Evolutionary conservation across 768 basidiomycete genomes (phyloP).

Genomic region (Pleurotus pulmonarius): DNA sequence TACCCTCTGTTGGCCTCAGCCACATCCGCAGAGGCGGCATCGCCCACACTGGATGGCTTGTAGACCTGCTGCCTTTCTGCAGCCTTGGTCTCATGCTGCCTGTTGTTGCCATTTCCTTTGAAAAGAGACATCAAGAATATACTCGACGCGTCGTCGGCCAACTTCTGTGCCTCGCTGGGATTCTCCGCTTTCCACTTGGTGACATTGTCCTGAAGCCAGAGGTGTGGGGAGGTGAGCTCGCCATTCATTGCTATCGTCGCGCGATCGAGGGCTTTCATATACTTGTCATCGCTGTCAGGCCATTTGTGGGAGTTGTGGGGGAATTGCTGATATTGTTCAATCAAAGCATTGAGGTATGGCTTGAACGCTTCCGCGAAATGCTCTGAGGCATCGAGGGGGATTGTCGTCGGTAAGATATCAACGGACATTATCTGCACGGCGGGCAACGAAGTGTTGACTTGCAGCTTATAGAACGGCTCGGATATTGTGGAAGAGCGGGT

Average conservation of each 20-base stretch:
- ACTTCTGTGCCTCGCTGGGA: constrained; percentile 1
- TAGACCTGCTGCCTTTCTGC: no score
- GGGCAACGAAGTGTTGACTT: constrained; percentile 45
- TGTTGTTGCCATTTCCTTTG: not conserved
- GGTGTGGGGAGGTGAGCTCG: constrained; percentile 44
- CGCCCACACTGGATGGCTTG: no score
- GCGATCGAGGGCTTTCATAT: constrained; percentile 47
- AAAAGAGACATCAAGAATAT: not conserved
- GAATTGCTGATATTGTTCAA: constrained; percentile 31
- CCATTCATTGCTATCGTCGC: constrained; percentile 73
- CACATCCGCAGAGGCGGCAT: not conserved
- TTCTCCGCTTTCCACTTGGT: constrained; percentile 32
- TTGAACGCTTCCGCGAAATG: constrained; percentile 67
- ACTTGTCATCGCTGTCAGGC: constrained; percentile 9
- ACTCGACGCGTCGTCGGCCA: not conserved
- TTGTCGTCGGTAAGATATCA: constrained; percentile 84
- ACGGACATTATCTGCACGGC: constrained; percentile 81
- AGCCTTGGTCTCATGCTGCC: not conserved
- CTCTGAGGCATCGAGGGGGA: constrained; percentile 77
- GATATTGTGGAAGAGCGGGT: constrained; percentile 74
- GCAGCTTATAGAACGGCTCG: constrained; percentile 61
- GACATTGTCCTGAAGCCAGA: constrained; percentile 57
- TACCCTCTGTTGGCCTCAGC: not conserved
- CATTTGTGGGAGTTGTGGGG: constrained; percentile 8
- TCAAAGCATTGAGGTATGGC: constrained; percentile 64